A percentile compares a stretch with the other conserved stretches of the same genome.
Conservation (phyloP, 2,329 filamentous ascomycete species). For the Penicillium fuscoglaucum region DNA sequence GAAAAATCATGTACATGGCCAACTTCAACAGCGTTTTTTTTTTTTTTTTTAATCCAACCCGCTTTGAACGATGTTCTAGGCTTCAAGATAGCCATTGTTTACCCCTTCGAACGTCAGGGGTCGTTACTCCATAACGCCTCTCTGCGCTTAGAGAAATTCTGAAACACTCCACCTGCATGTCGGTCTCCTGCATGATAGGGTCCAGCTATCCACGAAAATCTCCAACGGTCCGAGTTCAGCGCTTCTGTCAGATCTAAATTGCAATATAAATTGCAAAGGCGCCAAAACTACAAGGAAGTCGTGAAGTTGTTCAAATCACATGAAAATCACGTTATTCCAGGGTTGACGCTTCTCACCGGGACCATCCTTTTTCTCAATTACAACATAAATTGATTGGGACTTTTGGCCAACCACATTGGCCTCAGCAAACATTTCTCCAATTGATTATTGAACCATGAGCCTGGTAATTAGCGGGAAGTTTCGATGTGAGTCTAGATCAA, state of each 20-base stretch:
- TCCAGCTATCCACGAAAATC: background rate
- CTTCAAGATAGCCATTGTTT: background rate
- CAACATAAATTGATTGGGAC: background rate
- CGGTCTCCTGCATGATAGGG: background rate
- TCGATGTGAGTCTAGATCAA: background rate
- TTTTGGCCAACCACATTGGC: background rate
- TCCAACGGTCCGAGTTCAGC: background rate
- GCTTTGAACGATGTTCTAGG: background rate
- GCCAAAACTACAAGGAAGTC: background rate
- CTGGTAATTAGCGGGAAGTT: background rate
- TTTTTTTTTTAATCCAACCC: background rate
- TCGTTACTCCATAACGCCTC: background rate
- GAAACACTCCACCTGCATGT: conserved; percentile 19
- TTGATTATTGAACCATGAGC: background rate
- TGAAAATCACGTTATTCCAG: background rate
- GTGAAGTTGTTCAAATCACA: background rate
- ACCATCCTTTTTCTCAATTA: background rate
- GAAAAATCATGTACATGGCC: background rate
- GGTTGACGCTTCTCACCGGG: background rate
- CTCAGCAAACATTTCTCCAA: background rate
- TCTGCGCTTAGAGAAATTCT: conserved; percentile 18
- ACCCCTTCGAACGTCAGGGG: background rate
- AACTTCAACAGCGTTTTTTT: background rate
- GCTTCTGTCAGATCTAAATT: background rate
- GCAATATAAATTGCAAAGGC: background rate